These are phyloP conservation scores for Entonaema liquescens DNA, from an alignment of 495 filamentous ascomycete species.

Conservation along the genomic window DNA sequence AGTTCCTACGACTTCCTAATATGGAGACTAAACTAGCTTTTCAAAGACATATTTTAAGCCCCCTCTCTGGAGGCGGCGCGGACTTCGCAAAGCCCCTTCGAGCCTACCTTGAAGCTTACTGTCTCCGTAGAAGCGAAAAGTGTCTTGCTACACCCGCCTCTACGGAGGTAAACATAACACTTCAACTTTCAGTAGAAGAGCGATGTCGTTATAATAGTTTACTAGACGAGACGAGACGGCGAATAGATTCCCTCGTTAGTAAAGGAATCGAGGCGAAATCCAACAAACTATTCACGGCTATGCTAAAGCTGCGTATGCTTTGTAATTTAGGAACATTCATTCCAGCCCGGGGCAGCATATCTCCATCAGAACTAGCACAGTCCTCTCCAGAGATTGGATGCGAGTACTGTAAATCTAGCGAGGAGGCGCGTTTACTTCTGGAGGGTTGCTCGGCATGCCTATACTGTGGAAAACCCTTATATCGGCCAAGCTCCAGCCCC, in stretches of 20 bases:
- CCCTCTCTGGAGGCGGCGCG: background rate
- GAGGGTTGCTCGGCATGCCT: background rate
- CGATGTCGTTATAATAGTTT: background rate
- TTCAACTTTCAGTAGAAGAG: background rate
- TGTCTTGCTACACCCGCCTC: background rate
- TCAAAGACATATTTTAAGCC: background rate
- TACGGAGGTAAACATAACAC: background rate
- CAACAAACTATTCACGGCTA: background rate
- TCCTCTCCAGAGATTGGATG: background rate
- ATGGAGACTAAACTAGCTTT: background rate
- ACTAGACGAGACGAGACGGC: background rate
- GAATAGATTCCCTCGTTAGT: background rate
- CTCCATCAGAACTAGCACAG: background rate
- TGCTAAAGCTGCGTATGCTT: background rate
- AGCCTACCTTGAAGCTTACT: background rate
- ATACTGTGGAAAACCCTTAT: background rate
- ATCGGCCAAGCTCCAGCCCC: background rate
- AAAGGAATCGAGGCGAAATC: background rate
- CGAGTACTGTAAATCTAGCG: background rate
- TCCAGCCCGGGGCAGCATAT: background rate
- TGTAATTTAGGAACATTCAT: background rate
- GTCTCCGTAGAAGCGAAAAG: background rate
- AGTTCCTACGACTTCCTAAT: background rate
- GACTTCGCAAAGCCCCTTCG: background rate
- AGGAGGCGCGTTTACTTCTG: background rate